A percentile compares a stretch with the other conserved stretches of the same genome.
phyloP scores from a whole-genome alignment of 1,284 basidiomycete genomes.

The Naganishia sp. region DNA sequence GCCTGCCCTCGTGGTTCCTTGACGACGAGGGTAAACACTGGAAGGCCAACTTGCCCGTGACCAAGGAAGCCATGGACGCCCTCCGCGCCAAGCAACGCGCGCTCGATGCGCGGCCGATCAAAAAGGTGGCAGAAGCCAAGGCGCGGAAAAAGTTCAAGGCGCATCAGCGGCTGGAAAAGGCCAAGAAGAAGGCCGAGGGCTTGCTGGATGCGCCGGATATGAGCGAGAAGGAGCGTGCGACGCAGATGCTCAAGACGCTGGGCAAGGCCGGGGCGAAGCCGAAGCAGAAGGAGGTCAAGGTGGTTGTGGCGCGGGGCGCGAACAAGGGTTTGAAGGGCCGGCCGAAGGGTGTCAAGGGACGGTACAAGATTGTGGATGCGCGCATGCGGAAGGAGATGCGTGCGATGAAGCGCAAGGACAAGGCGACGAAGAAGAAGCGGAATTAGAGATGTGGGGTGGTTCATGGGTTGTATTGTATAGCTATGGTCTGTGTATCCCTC shows the following conservation, averaged over 20 bases:
- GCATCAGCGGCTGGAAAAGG: constrained; percentile 80
- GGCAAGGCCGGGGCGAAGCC: constrained; percentile 69
- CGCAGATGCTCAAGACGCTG: constrained; percentile 89
- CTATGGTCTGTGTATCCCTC: no score
- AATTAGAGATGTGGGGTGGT: constrained; percentile 7
- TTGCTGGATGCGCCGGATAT: constrained; percentile 87
- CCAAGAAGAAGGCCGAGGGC: constrained; percentile 94
- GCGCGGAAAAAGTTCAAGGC: constrained; percentile 94
- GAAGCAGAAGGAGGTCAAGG: constrained; percentile 69
- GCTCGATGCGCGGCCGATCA: constrained; percentile 95
- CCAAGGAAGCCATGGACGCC: constrained; percentile 88
- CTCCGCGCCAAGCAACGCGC: constrained; percentile 89
- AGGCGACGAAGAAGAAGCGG: constrained; percentile 35
- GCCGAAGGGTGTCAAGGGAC: constrained; percentile 93
- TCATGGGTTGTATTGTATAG: no score
- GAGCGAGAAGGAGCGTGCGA: constrained; percentile 91
- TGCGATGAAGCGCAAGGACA: constrained; percentile 33
- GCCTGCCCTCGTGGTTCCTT: constrained; percentile 91
- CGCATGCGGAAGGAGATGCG: constrained; percentile 45
- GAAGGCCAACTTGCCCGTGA: constrained; percentile 92
- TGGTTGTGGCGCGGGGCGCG: constrained; percentile 89
- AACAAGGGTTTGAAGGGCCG: constrained; percentile 89
- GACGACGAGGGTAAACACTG: constrained; percentile 94
- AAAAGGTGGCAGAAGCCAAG: constrained; percentile 98
- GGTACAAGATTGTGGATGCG: constrained; percentile 85